phyloP scores from a whole-genome alignment of 2,329 filamentous ascomycete species.

The Sclerotinia nivalis region DNA sequence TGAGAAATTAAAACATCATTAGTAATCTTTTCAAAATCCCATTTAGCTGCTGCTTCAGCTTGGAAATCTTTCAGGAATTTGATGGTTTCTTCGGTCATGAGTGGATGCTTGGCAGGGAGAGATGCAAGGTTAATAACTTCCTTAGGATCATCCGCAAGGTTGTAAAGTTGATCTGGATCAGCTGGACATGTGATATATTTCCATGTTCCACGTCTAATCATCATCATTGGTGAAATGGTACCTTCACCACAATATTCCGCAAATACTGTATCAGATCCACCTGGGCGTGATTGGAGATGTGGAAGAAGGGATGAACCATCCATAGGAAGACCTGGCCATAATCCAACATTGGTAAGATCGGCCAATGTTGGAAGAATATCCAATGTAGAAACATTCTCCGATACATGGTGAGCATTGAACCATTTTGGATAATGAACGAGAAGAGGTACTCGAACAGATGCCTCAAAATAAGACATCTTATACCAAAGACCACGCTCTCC shows the following conservation, averaged over 20 bases:
- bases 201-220: conserved; percentile 88
- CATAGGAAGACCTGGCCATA: conserved; percentile 73
- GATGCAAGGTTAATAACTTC: conserved; percentile 44
- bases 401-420: conserved; percentile 74
- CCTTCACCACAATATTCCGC: conserved; percentile 96
- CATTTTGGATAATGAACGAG: conserved; percentile 77
- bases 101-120: conserved; percentile 42
- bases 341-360: conserved; percentile 73
- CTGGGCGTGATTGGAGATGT: conserved; percentile 66
- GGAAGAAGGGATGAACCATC: conserved; percentile 81
- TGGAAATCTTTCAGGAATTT: conserved; percentile 63
- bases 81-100: conserved; percentile 40
- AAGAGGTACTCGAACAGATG: conserved; percentile 84
- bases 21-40: conserved; percentile 80
- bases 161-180: conserved; percentile 82
- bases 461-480: conserved; percentile 97
- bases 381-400: conserved; percentile 84
- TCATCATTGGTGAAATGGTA: conserved; percentile 84
- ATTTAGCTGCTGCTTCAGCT: conserved; percentile 70
- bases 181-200: conserved; percentile 87
- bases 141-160: conserved; percentile 65
- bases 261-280: conserved; percentile 80
- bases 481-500: conserved; percentile 92
- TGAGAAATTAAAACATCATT: conserved; percentile 73
- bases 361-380: conserved; percentile 88